A percentile compares a stretch with the other conserved stretches of the same genome.
Evolutionary conservation across 192 early-diverging fungal genomes (phyloP).

Genomic region (Chytriomyces sp.): DNA sequence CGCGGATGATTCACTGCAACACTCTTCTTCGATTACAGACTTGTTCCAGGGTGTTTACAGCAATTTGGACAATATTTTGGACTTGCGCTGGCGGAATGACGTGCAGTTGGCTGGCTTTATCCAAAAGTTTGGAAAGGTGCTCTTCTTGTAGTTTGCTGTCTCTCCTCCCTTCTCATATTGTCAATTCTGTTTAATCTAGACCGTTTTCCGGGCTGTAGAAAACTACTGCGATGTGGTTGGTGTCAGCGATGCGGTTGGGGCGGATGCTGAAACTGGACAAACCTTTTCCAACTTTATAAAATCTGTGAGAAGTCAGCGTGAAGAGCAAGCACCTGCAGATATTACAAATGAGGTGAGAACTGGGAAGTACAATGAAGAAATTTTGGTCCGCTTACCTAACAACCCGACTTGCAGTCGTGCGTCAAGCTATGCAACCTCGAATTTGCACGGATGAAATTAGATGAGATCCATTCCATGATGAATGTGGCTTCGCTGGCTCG

Average conservation of each 20-base stretch:
- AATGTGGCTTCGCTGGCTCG: conserved; percentile 47
- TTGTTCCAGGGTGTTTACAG: conserved; percentile 52
- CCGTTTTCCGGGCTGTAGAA: conserved; percentile 54
- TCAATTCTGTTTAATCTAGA: not conserved
- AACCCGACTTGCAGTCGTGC: conserved; percentile 53
- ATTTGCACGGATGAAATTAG: conserved; percentile 52
- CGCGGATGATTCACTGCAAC: conserved; percentile 18
- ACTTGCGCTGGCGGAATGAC: conserved; percentile 51
- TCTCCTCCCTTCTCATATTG: not conserved
- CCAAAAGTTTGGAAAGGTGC: conserved; percentile 48
- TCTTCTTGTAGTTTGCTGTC: not conserved
- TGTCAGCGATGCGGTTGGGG: conserved; percentile 43
- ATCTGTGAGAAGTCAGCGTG: conserved; percentile 33
- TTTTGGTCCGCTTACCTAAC: conserved; percentile 22
- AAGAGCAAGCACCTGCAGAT: conserved; percentile 45
- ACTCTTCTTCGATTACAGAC: conserved; percentile 53
- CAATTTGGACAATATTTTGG: conserved; percentile 54
- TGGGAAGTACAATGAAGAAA: not conserved
- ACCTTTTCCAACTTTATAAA: conserved; percentile 12
- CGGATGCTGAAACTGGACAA: not conserved
- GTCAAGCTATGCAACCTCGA: conserved; percentile 62
- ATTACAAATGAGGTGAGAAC: conserved; percentile 51
- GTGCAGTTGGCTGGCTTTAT: conserved; percentile 57
- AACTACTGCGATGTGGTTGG: conserved; percentile 60
- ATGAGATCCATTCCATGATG: conserved; percentile 59